Evolutionary conservation across 2,329 filamentous ascomycete genomes (phyloP), one percentile per base, ranked within the genome.

Genomic region (Ophiostoma ips): DNA sequence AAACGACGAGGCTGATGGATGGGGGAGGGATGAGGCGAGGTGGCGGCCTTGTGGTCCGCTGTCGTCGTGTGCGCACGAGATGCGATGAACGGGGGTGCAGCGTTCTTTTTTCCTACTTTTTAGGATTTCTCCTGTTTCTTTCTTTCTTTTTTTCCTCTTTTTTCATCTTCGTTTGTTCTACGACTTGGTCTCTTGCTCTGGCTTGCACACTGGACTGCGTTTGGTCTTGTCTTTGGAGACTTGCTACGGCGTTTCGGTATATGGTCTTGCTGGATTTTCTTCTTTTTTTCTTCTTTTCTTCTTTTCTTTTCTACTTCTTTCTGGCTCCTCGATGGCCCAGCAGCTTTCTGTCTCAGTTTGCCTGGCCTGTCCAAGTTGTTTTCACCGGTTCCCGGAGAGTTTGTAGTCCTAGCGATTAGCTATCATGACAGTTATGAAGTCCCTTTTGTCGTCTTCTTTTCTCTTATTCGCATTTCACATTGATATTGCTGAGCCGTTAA

Each of bases 361-460:
- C 24, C n/a, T 43, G 30, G 40, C 31, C 30, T 28, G 8, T 28
- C 24, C 24, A 8, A 8, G 24, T 28, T 28, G 24, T 31, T 36
- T 35, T 48, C n/a, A n/a, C n/a, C n/a, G n/a, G n/a, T n/a, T n/a
- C n/a, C n/a, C n/a, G 28, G 8, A 34, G 37, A 15, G 31, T 45
- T 58, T 55, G 19, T 18, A 5, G 19, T n/a, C n/a, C n/a, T n/a
- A n/a, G n/a, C n/a, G n/a, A n/a, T 28, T 13, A 16, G 19, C 33
- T 33, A 12, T 37, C 33, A 51, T 48, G 13, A 48, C 41, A 30
- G 7, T 31, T 31, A 41, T 47, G 13, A 43, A 18, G 24, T 30
- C 24, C 40, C 40, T 24, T 30, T 41, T 24, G 19, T 21, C 24
- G 15, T 19, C 12, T 40, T 40, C 16, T 18, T 40, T 24, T 6